Conservation (phyloP, 2,329 filamentous ascomycete genomes). For the Rutstroemia sp. region DNA sequence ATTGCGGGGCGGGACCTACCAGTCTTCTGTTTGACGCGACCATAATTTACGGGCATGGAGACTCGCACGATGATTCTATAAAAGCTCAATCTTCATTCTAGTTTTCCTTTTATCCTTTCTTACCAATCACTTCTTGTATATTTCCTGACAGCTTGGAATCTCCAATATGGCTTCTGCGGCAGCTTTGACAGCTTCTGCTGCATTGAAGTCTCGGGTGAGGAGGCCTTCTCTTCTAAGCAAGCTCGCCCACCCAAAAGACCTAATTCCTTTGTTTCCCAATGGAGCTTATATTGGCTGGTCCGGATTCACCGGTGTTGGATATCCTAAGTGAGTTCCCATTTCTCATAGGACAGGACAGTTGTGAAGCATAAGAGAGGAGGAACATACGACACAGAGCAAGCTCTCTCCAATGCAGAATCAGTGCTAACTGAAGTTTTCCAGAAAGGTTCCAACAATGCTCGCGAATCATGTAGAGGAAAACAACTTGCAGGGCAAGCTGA, state of each 20-base stretch:
- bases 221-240: conserved; percentile 74
- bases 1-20: neutral
- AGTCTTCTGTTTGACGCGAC: neutral
- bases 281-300: conserved; percentile 86
- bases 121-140: neutral
- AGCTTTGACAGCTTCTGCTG: conserved; percentile 30
- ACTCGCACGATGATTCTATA: conserved; percentile 5
- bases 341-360: neutral
- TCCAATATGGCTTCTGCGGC: conserved; percentile 22
- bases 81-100: neutral
- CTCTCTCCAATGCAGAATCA: neutral
- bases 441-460: conserved; percentile 75
- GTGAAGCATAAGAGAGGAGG: neutral
- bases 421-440: conserved; percentile 30
- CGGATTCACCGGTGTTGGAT: conserved; percentile 84
- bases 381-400: neutral
- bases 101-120: neutral
- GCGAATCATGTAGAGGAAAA: conserved; percentile 89
- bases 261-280: conserved; percentile 76
- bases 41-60: neutral
- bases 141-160: neutral
- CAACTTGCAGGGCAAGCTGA: conserved; percentile 71
- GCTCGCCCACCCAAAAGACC: conserved; percentile 69
- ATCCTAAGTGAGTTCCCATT: conserved; percentile 61
- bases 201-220: conserved; percentile 68